A percentile compares a stretch with the other conserved stretches of the same genome.
Evolutionary conservation across 495 filamentous ascomycete species (phyloP).

Genomic region (Wilcoxina mikolae): DNA sequence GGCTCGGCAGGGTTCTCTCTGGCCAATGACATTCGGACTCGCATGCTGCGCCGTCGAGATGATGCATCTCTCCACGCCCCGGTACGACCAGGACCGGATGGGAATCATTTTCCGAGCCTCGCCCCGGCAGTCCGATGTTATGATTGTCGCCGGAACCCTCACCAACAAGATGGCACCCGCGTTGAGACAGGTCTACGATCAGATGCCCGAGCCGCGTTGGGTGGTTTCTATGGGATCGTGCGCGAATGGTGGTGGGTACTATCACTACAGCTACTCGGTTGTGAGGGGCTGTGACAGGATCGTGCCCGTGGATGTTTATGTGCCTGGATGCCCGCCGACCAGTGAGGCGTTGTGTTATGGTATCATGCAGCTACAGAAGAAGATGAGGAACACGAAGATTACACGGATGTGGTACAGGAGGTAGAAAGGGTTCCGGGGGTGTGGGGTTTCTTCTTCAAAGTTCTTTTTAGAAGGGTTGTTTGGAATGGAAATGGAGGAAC

Average conservation of each 20-base stretch:
- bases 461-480: not conserved
- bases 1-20: conserved; percentile 83
- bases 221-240: conserved; percentile 85
- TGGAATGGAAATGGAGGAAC: not conserved
- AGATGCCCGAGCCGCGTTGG: conserved; percentile 94
- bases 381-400: conserved; percentile 68
- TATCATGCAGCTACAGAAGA: conserved; percentile 73
- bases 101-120: conserved; percentile 97
- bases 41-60: conserved; percentile 96
- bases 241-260: conserved; percentile 87
- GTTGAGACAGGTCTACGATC: conserved; percentile 87
- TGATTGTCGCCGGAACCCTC: conserved; percentile 92
- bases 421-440: conserved; percentile 27
- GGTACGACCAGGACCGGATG: conserved; percentile 89
- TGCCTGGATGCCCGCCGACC: conserved; percentile 83
- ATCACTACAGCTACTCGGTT: conserved; percentile 85
- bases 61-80: conserved; percentile 94
- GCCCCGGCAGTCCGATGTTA: conserved; percentile 88
- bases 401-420: conserved; percentile 52
- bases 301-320: conserved; percentile 84
- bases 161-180: conserved; percentile 98
- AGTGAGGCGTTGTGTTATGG: conserved; percentile 80
- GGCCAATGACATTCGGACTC: conserved; percentile 97
- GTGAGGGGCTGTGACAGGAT: conserved; percentile 78
- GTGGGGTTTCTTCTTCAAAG: not conserved